Percentiles rank a stretch among this genome's conserved stretches.
These are phyloP conservation scores for Oryza nivara DNA, from an alignment of 176 grass and related monocot species.

Conservation along the genomic window DNA sequence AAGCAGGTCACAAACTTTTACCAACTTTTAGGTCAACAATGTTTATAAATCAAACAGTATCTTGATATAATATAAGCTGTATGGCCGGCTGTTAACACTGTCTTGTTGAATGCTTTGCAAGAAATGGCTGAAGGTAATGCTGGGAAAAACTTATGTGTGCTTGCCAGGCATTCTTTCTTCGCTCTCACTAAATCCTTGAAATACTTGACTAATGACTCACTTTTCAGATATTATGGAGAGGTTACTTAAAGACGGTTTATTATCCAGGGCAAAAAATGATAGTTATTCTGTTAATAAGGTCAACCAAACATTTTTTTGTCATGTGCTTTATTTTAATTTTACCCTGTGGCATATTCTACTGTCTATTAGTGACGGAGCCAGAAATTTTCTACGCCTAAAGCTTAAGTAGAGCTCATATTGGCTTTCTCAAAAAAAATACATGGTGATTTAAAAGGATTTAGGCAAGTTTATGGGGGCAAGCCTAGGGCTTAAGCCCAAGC, in stretches of 20 bases:
- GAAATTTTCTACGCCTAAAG: no score
- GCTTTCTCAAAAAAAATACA: no score
- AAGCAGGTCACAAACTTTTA: slow-evolving; percentile 2
- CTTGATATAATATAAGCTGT: slow-evolving; percentile 21
- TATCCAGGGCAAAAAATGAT: slow-evolving; percentile 75
- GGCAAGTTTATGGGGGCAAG: slow-evolving; percentile 30
- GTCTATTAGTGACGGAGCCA: slow-evolving; percentile 23
- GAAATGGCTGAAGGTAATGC: slow-evolving; percentile 79
- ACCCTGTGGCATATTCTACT: slow-evolving; percentile 4
- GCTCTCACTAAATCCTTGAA: slow-evolving; percentile 12
- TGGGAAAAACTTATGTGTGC: slow-evolving; percentile 6
- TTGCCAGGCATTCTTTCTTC: slow-evolving; percentile 20
- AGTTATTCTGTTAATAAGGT: slow-evolving; percentile 84
- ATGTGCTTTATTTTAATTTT: slow-evolving; percentile 11
- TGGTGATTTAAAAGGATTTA: no score
- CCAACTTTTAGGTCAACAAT: background rate
- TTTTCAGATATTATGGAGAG: slow-evolving; percentile 83
- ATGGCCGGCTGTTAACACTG: slow-evolving; percentile 23
- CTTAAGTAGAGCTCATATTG: no score
- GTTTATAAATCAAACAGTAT: slow-evolving; percentile 28
- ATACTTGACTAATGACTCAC: slow-evolving; percentile 26
- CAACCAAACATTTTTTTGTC: slow-evolving; percentile 19
- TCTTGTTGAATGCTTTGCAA: slow-evolving; percentile 59
- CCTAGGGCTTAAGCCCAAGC: no score
- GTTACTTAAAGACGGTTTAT: slow-evolving; percentile 71